These are phyloP conservation scores for Aphanomyces cochlioides DNA, from an alignment of 352 stramenopile genomes.

Conservation along the genomic window DNA sequence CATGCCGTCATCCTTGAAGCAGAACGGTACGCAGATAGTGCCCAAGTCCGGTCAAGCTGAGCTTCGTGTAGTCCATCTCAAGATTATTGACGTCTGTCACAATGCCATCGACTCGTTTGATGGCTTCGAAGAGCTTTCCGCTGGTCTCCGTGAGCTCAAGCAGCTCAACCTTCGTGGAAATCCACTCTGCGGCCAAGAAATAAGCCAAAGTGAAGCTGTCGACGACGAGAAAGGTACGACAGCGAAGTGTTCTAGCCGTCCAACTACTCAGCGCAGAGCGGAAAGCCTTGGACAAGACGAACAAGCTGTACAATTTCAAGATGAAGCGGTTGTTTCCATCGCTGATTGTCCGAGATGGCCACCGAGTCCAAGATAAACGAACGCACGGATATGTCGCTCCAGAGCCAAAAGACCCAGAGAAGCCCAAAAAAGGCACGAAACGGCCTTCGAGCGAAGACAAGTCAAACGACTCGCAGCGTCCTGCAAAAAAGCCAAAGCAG, in stretches of 20 bases:
- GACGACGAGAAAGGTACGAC: slow-evolving; percentile 5
- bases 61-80: slow-evolving; percentile 53
- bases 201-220: slow-evolving; percentile 34
- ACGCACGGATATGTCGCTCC: slow-evolving; percentile 54
- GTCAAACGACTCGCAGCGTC: slow-evolving; percentile 37
- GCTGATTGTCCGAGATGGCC: slow-evolving; percentile 72
- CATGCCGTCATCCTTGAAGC: slow-evolving; percentile 54
- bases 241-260: not conserved
- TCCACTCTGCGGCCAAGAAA: slow-evolving; percentile 59
- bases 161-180: slow-evolving; percentile 81
- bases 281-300: slow-evolving; percentile 67
- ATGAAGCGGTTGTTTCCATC: slow-evolving; percentile 82
- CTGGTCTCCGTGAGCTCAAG: slow-evolving; percentile 54
- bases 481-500: slow-evolving; percentile 32
- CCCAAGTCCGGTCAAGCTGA: too few species aligned
- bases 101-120: slow-evolving; percentile 81
- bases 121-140: slow-evolving; percentile 57
- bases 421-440: slow-evolving; percentile 40
- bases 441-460: slow-evolving; percentile 32
- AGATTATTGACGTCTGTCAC: slow-evolving; percentile 75
- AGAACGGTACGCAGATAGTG: slow-evolving; percentile 48
- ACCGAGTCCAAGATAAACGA: slow-evolving; percentile 75
- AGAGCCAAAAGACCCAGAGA: slow-evolving; percentile 38
- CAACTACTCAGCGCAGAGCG: slow-evolving; percentile 44
- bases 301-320: slow-evolving; percentile 88